Base-by-base conservation (phyloP, 2,329 filamentous ascomycete genomes). In the Aspergillus terreus region DNA sequence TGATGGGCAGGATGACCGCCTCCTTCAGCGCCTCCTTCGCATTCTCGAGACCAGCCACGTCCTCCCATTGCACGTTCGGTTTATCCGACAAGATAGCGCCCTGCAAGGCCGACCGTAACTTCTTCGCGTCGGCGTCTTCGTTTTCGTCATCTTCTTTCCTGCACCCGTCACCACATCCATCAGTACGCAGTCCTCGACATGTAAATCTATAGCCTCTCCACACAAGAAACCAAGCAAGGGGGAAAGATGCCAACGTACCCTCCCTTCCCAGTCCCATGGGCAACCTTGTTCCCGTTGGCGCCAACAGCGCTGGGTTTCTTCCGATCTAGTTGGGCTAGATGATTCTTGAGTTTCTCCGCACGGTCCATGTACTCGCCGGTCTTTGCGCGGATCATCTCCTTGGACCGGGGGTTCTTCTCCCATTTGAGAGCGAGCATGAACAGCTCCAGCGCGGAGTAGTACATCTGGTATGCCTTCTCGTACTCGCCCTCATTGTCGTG, bases 401-500 rank as follows among this genome's bases (percentile, higher is more conserved):
- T 97, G 58, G 90, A 92, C 64, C 92, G 92, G 58, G 88, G 85
- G 76, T 96, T 97, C 82, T 97, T 99, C 78, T 99, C 94, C 92
- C 92, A 99, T 80, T 99, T 99, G 54, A 99, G 82, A 32, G 94
- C 94, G 55, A 97, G 88, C 88, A 99, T 96, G 80, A 97, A 99
- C 52, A 97, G 84, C 76, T 99, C 92, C 63, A 99, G 88, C 47
- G 92, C 87, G 62, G 90, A 86, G 78, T 96, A 96, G 82, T 99
- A 99, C 57, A 88, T 82, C 69, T 96, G 89, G 72, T 97, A 97
- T 51, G 94, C 94, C 73, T 95, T 92, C 66, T 96, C 91, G 76
- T 99, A 99, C 70, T 97, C 90, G 70, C 90, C 92, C 43, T 89
- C 88, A 61, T 92, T 95, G 78, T 99, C 94, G 64, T 88, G 86